These are phyloP conservation scores for Epichloe gansuensis DNA, from an alignment of 2,329 filamentous ascomycete species.

Conservation along the genomic window DNA sequence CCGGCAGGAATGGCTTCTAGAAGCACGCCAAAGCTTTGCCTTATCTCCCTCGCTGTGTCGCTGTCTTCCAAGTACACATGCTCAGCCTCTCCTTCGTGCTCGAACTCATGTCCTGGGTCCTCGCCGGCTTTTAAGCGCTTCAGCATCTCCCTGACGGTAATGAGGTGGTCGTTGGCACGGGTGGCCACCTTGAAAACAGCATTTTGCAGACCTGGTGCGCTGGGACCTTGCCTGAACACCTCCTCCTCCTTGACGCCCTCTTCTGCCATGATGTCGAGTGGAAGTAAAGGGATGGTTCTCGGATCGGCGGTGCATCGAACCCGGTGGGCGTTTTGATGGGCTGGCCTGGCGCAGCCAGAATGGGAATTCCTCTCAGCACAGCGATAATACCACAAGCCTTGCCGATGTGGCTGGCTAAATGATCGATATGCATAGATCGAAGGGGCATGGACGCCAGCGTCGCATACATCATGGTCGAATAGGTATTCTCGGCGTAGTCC, in stretches of 20 bases:
- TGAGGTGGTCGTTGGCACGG: constrained; percentile 86
- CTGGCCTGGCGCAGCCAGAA: constrained; percentile 64
- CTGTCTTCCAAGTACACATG: constrained; percentile 35
- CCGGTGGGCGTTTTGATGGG: constrained; percentile 31
- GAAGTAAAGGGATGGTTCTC: constrained; percentile 57
- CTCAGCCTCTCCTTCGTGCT: constrained; percentile 70
- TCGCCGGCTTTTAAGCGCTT: constrained; percentile 63
- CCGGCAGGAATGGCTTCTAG: constrained; percentile 68
- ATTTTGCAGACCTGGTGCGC: constrained; percentile 73
- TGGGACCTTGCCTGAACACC: constrained; percentile 66
- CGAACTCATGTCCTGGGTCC: constrained; percentile 74
- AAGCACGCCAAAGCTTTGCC: constrained; percentile 64
- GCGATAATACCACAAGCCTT: constrained; percentile 86
- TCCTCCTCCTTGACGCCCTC: constrained; percentile 76
- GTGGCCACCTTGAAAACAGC: constrained; percentile 89
- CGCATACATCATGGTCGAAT: constrained; percentile 83
- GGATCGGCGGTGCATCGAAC: constrained; percentile 22
- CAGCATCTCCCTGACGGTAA: constrained; percentile 87
- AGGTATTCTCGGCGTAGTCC: constrained; percentile 86
- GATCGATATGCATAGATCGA: constrained; percentile 74
- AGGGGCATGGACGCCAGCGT: constrained; percentile 70
- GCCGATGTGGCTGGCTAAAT: constrained; percentile 87
- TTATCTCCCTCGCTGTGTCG: constrained; percentile 27
- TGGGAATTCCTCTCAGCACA: constrained; percentile 72
- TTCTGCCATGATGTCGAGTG: constrained; percentile 81